Percentiles rank a stretch among this genome's conserved stretches.
Conservation (phyloP, 768 basidiomycete species). For the Pulveroboletus ravenelii region DNA sequence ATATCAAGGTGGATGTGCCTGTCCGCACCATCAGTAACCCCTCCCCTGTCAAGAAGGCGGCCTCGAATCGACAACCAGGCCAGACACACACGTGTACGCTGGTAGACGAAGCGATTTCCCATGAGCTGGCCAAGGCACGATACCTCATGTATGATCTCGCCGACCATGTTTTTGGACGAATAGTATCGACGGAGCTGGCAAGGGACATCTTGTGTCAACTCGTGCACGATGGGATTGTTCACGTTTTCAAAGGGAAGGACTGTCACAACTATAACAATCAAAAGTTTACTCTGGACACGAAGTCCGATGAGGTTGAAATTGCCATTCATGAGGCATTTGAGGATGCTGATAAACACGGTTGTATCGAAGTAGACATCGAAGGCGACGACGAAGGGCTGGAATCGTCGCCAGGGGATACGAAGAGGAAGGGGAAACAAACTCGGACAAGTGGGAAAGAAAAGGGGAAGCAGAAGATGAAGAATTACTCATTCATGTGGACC, state of each 20-base stretch:
- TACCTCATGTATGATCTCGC: background rate
- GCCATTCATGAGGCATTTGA: conserved; percentile 7
- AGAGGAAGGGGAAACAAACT: too few species aligned
- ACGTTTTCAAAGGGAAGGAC: background rate
- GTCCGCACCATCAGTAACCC: background rate
- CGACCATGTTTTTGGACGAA: background rate
- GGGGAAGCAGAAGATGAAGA: too few species aligned
- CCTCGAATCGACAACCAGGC: conserved; percentile 1
- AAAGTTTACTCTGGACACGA: background rate
- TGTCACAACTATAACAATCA: too few species aligned
- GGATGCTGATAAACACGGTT: background rate
- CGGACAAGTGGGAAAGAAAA: too few species aligned
- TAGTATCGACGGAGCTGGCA: background rate
- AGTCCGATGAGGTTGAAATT: background rate
- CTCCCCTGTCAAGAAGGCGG: conserved; percentile 2
- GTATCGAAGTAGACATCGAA: too few species aligned
- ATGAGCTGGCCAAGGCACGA: conserved; percentile 3
- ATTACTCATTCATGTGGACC: too few species aligned
- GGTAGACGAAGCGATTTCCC: background rate
- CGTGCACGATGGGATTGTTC: background rate
- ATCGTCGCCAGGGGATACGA: too few species aligned
- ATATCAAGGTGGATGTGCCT: background rate
- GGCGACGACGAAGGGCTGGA: too few species aligned
- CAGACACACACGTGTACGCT: background rate
- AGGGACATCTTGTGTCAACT: background rate